Base-by-base conservation (phyloP, 768 basidiomycete species). In the Termitomyces sp. region DNA sequence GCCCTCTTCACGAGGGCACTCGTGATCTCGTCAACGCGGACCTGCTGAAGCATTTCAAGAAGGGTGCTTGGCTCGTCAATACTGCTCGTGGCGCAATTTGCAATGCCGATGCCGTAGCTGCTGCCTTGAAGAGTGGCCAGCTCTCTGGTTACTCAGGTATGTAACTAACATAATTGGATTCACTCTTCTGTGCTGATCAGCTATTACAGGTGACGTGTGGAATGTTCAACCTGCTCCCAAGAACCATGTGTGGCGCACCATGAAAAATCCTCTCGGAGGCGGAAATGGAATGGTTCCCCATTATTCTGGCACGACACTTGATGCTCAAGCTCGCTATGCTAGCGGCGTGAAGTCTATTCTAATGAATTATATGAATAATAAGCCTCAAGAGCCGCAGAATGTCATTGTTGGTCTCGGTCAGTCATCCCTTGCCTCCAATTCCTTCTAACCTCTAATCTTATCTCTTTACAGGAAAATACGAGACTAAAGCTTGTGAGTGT, bases 21-120 rank as follows among this genome's bases (percentile, higher is more conserved):
- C 77, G 77, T 44, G 88, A 88, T 24, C 82, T 94, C 48, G 79
- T 94, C 67, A 90, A 93, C 76, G 79, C 81, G 41, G 90, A 94
- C 40, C 84, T 92, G 41, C 77, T 95, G 64, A 81, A 81, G 70
- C 88, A 91, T 74, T 88, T 95, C 82, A 96, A 96, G 81, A 87
- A 89, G 70, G 93, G 92, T 50, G 83, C 92, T 16, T 94, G 89
- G 88, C 83, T 95, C 65, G 87, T 96, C 67, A 96, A 96, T 82
- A 93, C 92, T 30, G 91, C 92, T 52, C 90, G 92, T 63, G 94
- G 94, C 45, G 94, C 94, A 43, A 93, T 96, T 66, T 92, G 90
- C 68, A 86, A 92, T 73, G 85, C 85, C 63, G 84, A 92, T 60
- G 92, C 84, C 44, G 87, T 95, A 58, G 85, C 87, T 4, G 84